phyloP scores from a whole-genome alignment of 441 rosid species.

The Bruguiera hainesii region DNA sequence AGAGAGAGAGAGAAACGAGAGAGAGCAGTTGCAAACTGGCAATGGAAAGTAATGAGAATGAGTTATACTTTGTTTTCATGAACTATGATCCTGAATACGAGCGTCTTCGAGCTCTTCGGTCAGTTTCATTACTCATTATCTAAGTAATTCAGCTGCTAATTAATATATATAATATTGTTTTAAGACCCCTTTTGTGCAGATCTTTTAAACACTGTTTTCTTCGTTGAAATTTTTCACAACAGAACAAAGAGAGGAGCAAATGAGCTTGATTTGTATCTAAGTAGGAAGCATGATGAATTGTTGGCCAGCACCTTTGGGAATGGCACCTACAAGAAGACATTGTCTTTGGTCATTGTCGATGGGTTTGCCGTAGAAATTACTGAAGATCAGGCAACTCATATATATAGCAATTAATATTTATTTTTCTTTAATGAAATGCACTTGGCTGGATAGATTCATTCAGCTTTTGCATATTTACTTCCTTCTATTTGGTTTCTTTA shows the following conservation, averaged over 20 bases:
- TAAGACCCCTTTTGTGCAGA: not conserved
- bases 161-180: not conserved
- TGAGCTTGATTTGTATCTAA: slow-evolving; percentile 58
- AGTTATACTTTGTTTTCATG: slow-evolving; percentile 73
- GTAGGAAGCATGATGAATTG: slow-evolving; percentile 68
- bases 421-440: not conserved
- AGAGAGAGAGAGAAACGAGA: not conserved
- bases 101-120: slow-evolving; percentile 67
- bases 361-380: slow-evolving; percentile 75
- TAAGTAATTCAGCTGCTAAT: not conserved
- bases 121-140: slow-evolving; percentile 5
- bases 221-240: no score
- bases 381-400: slow-evolving; percentile 46
- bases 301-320: slow-evolving; percentile 46
- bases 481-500: not conserved
- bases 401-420: not conserved
- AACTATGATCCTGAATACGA: slow-evolving; percentile 69
- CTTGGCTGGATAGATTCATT: not conserved
- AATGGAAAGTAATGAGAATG: slow-evolving; percentile 38
- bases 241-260: slow-evolving; percentile 51
- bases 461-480: not conserved
- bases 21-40: not conserved
- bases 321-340: slow-evolving; percentile 60
- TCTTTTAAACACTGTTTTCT: not conserved
- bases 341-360: slow-evolving; percentile 66